Conservation (phyloP, 2,329 filamentous ascomycete species). For the Aspergillus pseudoviridinutans region DNA sequence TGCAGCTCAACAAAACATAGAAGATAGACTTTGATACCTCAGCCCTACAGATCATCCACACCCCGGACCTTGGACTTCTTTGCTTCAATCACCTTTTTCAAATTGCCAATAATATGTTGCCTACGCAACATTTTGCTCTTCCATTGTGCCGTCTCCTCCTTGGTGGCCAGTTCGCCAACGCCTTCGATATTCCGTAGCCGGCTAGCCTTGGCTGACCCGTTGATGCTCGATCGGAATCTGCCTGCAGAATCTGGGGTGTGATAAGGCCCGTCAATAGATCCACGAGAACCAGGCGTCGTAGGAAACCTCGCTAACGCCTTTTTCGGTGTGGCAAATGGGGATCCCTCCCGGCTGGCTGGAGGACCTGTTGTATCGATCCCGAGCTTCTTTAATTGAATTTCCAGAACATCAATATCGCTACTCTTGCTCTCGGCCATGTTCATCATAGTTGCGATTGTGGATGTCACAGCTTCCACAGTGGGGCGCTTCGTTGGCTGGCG, state of each 20-base stretch:
- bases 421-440: slow-evolving; percentile 86
- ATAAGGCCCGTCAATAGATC: slow-evolving; percentile 33
- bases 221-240: slow-evolving; percentile 34
- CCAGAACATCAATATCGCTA: slow-evolving; percentile 84
- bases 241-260: slow-evolving; percentile 40
- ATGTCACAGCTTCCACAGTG: slow-evolving; percentile 86
- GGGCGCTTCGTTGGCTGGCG: slow-evolving; percentile 51
- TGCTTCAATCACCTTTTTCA: slow-evolving; percentile 34
- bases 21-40: slow-evolving; percentile 3
- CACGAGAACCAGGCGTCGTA: slow-evolving; percentile 36
- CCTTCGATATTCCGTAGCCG: slow-evolving; percentile 30
- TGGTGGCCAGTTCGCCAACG: slow-evolving; percentile 19
- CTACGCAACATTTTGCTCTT: slow-evolving; percentile 35
- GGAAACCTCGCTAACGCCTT: slow-evolving; percentile 32
- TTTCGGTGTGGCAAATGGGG: slow-evolving; percentile 36
- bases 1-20: slow-evolving; percentile 4
- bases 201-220: slow-evolving; percentile 30
- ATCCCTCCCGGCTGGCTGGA: slow-evolving; percentile 31
- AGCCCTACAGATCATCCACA: slow-evolving; percentile 28
- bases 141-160: slow-evolving; percentile 32
- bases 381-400: slow-evolving; percentile 77
- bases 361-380: slow-evolving; percentile 42
- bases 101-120: slow-evolving; percentile 30
- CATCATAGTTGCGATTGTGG: slow-evolving; percentile 90
- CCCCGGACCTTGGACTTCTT: slow-evolving; percentile 32